Evolutionary conservation across 2,329 filamentous ascomycete genomes (phyloP), one percentile per base, ranked within the genome.

Genomic region (Davidsoniella eucalypti): DNA sequence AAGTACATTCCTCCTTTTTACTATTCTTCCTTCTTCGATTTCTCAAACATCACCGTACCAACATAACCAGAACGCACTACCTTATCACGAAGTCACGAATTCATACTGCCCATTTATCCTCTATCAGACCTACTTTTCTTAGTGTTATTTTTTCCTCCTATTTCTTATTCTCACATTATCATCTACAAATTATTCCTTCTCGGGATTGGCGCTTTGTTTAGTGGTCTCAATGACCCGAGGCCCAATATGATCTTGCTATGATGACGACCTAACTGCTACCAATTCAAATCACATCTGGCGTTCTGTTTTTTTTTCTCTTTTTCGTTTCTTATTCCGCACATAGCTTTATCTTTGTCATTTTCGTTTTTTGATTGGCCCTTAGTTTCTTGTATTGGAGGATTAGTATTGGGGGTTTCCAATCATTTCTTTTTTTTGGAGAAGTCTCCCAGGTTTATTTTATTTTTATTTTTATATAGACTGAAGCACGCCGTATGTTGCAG

Each of bases 11-110:
- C 29, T 10, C 12, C 25, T 29, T 44, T 16, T n/a, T 41, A 26
- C n/a, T 44, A 26, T 44, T 26, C 12, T 25, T 47, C 25, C 51
- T 23, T 45, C 26, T 29, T 44, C 9, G 12, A 25, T 40, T 29
- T 16, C 17, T 23, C 16, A 47, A n/a, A 33, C 26, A 29, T 10
- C 26, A 29, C 9, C 26, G 26, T 29, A 29, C 26, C 26, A 29
- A 29, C 26, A 33, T 33, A 33, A 8, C 26, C 2, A 39, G 38
- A 6, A 12, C 44, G 17, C 43, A 64, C 62, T 42, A 58, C 57
- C 37, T 65, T 67, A 54, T 68, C 59, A 61, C 48, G 50, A 52
- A 37, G 46, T 52, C 41, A 52, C 36, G 50, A 52, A 45, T 44
- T 38, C 23, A 44, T 25, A 45, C 46, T 37, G 29, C 23, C 18